A percentile compares a stretch with the other conserved stretches of the same genome.
These are phyloP conservation scores for Knoxdaviesia capensis DNA, from an alignment of 2,329 filamentous ascomycete genomes.

Conservation along the genomic window DNA sequence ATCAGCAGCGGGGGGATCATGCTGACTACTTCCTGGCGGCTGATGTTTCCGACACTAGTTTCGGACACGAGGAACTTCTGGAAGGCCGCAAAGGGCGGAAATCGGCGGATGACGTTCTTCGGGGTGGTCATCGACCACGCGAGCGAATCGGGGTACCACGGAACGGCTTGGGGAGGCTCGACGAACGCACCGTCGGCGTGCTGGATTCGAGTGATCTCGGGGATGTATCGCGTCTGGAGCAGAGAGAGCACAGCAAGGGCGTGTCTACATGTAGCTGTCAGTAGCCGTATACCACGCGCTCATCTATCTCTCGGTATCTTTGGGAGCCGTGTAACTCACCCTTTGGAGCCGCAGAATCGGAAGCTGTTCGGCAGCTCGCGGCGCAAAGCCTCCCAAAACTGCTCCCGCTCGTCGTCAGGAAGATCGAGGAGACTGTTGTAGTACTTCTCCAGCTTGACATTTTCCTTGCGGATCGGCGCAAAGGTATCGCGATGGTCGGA, in stretches of 20 bases:
- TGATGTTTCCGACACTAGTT: constrained; percentile 93
- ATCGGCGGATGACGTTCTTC: constrained; percentile 87
- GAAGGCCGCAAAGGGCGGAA: constrained; percentile 83
- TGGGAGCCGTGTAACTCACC: constrained; percentile 24
- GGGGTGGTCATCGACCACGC: constrained; percentile 98
- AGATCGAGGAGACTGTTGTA: constrained; percentile 66
- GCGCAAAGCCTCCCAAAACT: constrained; percentile 70
- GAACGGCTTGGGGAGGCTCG: constrained; percentile 59
- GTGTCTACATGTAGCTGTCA: constrained; percentile 32
- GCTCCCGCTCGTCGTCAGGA: constrained; percentile 53
- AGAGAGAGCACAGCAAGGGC: constrained; percentile 82
- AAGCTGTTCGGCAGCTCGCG: constrained; percentile 92
- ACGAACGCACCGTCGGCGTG: constrained; percentile 66
- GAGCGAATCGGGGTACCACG: constrained; percentile 87
- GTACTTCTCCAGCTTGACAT: constrained; percentile 69
- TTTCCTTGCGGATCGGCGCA: constrained; percentile 42
- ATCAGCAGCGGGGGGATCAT: constrained; percentile 96
- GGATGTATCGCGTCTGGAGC: constrained; percentile 74
- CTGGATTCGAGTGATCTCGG: constrained; percentile 69
- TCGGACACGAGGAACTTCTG: constrained; percentile 97
- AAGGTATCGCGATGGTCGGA: constrained; percentile 3
- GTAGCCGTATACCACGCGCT: neutral
- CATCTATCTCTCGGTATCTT: no score
- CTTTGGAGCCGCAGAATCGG: constrained; percentile 88
- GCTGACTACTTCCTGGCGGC: constrained; percentile 89